phyloP scores from a whole-genome alignment of 208 protist species.

The Phytomonas sp. region DNA sequence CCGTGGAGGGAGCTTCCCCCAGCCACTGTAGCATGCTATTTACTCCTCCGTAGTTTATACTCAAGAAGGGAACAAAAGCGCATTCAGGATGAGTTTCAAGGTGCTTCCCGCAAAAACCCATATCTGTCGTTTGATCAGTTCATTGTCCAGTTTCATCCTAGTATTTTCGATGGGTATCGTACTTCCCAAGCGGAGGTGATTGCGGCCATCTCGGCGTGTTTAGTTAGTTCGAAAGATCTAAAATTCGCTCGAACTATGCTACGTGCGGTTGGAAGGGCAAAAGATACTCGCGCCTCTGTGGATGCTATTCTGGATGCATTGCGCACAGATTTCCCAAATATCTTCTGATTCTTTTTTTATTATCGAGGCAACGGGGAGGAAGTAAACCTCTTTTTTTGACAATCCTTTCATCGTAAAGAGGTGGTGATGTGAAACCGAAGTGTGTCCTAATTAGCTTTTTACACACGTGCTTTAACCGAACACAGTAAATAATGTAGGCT shows the following conservation, averaged over 20 bases:
- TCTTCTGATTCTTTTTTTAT: conserved; percentile 20
- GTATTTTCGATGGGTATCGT: conserved; percentile 69
- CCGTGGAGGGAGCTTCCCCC: conserved; percentile 76
- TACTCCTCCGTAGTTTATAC: conserved; percentile 56
- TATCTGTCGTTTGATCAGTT: conserved; percentile 73
- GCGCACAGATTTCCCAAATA: conserved; percentile 51
- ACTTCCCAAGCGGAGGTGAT: conserved; percentile 60
- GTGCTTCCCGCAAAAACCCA: conserved; percentile 30
- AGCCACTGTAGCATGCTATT: conserved; percentile 41
- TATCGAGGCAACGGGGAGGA: neutral
- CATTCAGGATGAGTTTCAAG: conserved; percentile 74
- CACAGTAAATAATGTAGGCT: neutral
- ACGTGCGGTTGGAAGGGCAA: conserved; percentile 47
- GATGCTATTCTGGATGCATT: conserved; percentile 75
- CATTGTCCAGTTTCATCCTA: conserved; percentile 56
- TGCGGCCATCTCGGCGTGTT: conserved; percentile 59
- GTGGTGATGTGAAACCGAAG: neutral
- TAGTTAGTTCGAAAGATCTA: conserved; percentile 41
- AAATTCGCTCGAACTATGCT: conserved; percentile 58
- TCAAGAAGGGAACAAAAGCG: conserved; percentile 46
- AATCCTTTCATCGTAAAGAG: neutral
- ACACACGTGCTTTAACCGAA: neutral
- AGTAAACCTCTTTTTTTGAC: neutral
- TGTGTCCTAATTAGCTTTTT: neutral
- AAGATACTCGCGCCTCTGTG: conserved; percentile 47